Percentiles rank a stretch among this genome's conserved stretches.
phyloP scores from a whole-genome alignment of 2,329 filamentous ascomycete species.

The Lachnellula willkommii region DNA sequence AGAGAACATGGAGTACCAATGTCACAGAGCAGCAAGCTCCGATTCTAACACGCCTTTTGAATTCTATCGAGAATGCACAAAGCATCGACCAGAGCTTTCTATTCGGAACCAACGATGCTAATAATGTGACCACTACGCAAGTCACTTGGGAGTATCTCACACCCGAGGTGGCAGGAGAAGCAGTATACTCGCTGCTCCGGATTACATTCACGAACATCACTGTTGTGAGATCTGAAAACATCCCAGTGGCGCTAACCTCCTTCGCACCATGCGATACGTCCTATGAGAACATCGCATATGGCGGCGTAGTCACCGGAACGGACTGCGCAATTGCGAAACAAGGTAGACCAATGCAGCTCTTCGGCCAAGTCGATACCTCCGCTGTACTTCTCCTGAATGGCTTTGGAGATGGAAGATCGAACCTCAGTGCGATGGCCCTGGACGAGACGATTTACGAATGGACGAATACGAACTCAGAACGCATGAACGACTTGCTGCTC shows the following conservation, averaged over 20 bases:
- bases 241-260: neutral
- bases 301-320: neutral
- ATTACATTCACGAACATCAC: constrained; percentile 3
- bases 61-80: neutral
- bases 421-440: neutral
- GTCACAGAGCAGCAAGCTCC: neutral
- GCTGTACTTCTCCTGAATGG: constrained; percentile 1
- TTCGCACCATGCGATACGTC: neutral
- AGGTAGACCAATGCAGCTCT: neutral
- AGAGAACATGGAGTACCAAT: constrained; percentile 1
- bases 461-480: neutral
- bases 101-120: neutral
- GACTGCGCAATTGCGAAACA: neutral
- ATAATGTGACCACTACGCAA: constrained; percentile 2
- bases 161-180: neutral
- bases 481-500: constrained; percentile 1
- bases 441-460: neutral
- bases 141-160: constrained; percentile 1
- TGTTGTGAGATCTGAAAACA: neutral
- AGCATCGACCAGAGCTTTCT: neutral
- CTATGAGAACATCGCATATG: constrained; percentile 1
- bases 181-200: constrained; percentile 1
- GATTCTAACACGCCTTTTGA: neutral
- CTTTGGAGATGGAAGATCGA: constrained; percentile 1
- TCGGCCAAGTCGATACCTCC: constrained; percentile 1